Conservation (phyloP, 2,329 filamentous ascomycete species). For the Metarhizium sp. region DNA sequence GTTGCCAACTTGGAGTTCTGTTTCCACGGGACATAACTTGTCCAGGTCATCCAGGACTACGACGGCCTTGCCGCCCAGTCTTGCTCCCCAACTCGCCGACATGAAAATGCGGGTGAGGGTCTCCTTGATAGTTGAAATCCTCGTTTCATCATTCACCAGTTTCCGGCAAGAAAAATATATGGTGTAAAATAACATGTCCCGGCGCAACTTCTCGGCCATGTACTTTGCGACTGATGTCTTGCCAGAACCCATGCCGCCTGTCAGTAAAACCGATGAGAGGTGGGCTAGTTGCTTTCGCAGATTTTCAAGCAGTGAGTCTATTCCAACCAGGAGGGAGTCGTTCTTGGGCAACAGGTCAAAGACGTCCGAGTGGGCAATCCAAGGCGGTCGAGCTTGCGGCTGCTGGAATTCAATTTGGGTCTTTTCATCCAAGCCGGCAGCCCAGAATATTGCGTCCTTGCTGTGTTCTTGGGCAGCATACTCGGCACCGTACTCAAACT, state of each 20-base stretch:
- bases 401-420: conserved; percentile 66
- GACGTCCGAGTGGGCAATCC: conserved; percentile 32
- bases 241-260: conserved; percentile 80
- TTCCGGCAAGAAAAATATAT: conserved; percentile 82
- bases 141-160: conserved; percentile 81
- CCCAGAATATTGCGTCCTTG: conserved; percentile 54
- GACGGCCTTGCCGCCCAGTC: conserved; percentile 72
- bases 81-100: conserved; percentile 81
- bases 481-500: conserved; percentile 50
- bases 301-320: conserved; percentile 66
- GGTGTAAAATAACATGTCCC: conserved; percentile 68
- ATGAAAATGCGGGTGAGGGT: conserved; percentile 77
- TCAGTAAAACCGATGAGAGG: conserved; percentile 80
- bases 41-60: conserved; percentile 91
- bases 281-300: conserved; percentile 70
- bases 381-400: conserved; percentile 57
- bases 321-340: conserved; percentile 65
- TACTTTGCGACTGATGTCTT: conserved; percentile 76
- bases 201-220: conserved; percentile 63
- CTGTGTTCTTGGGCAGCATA: conserved; percentile 26
- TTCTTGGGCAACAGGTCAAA: conserved; percentile 47
- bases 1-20: conserved; percentile 85
- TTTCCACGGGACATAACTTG: conserved; percentile 85
- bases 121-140: conserved; percentile 85
- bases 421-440: conserved; percentile 67